These are phyloP conservation scores for Panicum hallii DNA, from an alignment of 202 grass and related monocot species.

Conservation along the genomic window DNA sequence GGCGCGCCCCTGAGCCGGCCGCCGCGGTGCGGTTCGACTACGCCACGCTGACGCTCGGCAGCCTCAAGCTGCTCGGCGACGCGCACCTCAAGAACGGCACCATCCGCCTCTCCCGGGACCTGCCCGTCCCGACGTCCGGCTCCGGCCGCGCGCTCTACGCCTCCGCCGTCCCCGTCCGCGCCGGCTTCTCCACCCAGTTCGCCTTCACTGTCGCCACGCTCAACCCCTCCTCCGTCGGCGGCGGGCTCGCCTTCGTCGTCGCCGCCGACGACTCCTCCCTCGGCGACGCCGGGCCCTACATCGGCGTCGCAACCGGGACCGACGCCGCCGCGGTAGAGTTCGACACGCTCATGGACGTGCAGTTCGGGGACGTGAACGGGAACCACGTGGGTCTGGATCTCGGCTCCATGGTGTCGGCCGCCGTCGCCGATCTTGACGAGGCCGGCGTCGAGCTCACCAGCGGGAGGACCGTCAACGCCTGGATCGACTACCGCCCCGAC, in stretches of 20 bases:
- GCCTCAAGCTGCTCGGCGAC: slow-evolving; percentile 77
- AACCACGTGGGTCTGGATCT: slow-evolving; percentile 91
- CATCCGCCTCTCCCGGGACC: slow-evolving; percentile 66
- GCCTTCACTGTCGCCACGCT: slow-evolving; percentile 81
- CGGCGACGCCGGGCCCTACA: slow-evolving; percentile 64
- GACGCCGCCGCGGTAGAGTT: slow-evolving; percentile 87
- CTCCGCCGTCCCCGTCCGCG: slow-evolving; percentile 47
- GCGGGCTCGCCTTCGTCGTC: slow-evolving; percentile 80
- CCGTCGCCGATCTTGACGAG: slow-evolving; percentile 59
- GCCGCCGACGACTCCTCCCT: slow-evolving; percentile 49
- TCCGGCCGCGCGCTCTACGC: slow-evolving; percentile 79
- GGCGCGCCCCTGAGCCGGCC: not conserved
- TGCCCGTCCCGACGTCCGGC: slow-evolving; percentile 75
- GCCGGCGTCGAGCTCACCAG: slow-evolving; percentile 66
- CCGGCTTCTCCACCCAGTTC: slow-evolving; percentile 83
- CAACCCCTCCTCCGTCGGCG: slow-evolving; percentile 75
- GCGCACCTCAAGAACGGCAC: slow-evolving; percentile 96
- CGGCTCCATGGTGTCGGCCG: slow-evolving; percentile 68
- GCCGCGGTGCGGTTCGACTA: slow-evolving; percentile 77
- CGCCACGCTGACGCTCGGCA: slow-evolving; percentile 65
- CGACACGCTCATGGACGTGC: slow-evolving; percentile 79
- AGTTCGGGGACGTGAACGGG: slow-evolving; percentile 77
- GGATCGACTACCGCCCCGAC: slow-evolving; percentile 62
- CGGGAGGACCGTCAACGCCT: slow-evolving; percentile 68
- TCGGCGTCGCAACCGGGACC: slow-evolving; percentile 51